These are phyloP conservation scores for Geoglossum cookeanum DNA, from an alignment of 2,329 filamentous ascomycete species.

Conservation along the genomic window DNA sequence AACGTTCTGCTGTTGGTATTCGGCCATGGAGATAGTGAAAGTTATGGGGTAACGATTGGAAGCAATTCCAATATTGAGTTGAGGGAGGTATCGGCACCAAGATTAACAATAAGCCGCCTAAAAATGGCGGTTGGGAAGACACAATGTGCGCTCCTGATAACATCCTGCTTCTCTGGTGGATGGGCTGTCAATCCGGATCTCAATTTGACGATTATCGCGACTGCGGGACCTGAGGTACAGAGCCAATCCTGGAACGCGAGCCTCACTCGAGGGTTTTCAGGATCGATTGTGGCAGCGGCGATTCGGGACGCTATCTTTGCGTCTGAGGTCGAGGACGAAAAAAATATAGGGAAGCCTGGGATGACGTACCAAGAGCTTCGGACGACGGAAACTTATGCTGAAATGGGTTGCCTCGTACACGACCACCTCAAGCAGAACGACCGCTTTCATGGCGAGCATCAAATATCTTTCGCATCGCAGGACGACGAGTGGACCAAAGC, in stretches of 20 bases:
- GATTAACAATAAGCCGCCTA: slow-evolving; percentile 5
- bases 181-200: neutral
- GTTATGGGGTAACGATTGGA: slow-evolving; percentile 7
- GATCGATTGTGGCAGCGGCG: slow-evolving; percentile 7
- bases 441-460: slow-evolving; percentile 5
- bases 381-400: neutral
- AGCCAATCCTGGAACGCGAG: slow-evolving; percentile 6
- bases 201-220: slow-evolving; percentile 7
- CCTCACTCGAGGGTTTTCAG: slow-evolving; percentile 6
- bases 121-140: neutral
- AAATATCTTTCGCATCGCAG: slow-evolving; percentile 10
- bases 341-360: slow-evolving; percentile 3
- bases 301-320: slow-evolving; percentile 6
- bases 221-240: slow-evolving; percentile 1
- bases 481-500: slow-evolving; percentile 10
- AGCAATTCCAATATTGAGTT: slow-evolving; percentile 1
- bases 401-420: neutral
- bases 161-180: neutral
- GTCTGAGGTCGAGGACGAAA: neutral
- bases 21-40: slow-evolving; percentile 7
- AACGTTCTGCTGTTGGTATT: slow-evolving; percentile 9
- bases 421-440: slow-evolving; percentile 1
- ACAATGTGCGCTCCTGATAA: neutral
- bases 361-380: slow-evolving; percentile 4
- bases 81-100: neutral